phyloP scores from a whole-genome alignment of 345 rosid genomes.

The Syzygium jambos region DNA sequence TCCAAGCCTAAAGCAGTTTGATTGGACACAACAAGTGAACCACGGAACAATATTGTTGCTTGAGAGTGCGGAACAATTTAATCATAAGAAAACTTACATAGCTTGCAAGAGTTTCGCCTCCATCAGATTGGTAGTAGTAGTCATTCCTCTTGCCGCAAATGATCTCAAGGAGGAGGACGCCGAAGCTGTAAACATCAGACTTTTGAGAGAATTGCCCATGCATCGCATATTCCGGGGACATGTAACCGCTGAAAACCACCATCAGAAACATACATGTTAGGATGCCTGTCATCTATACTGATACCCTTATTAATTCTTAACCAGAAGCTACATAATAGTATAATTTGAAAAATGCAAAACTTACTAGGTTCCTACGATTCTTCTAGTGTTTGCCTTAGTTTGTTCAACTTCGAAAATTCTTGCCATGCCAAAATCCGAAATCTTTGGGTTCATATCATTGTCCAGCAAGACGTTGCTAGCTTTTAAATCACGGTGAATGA shows the following conservation, averaged over 20 bases:
- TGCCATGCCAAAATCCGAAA: slow-evolving; percentile 47
- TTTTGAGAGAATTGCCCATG: too few relatives aligned
- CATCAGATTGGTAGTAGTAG: not conserved
- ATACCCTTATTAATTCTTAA: not conserved
- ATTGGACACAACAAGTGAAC: not conserved
- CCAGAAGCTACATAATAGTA: not conserved
- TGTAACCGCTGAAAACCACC: too few relatives aligned
- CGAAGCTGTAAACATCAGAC: not conserved
- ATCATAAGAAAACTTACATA: not conserved
- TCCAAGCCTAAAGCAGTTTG: slow-evolving; percentile 39
- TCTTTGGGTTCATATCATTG: slow-evolving; percentile 28
- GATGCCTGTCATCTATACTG: not conserved
- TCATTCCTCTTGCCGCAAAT: not conserved
- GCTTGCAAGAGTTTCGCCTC: not conserved
- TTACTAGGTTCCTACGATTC: slow-evolving; percentile 40
- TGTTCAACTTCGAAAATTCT: slow-evolving; percentile 24
- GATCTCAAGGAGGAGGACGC: not conserved
- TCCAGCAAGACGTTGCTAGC: slow-evolving; percentile 34
- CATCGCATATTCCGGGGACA: too few relatives aligned
- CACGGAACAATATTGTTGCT: not conserved
- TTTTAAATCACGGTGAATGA: slow-evolving; percentile 40
- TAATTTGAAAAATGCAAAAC: not conserved
- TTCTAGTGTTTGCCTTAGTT: slow-evolving; percentile 21
- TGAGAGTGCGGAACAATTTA: not conserved
- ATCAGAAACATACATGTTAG: too few relatives aligned